Evolutionary conservation across 2,329 filamentous ascomycete genomes (phyloP).

Genomic region (Penicillium sclerotiorum): DNA sequence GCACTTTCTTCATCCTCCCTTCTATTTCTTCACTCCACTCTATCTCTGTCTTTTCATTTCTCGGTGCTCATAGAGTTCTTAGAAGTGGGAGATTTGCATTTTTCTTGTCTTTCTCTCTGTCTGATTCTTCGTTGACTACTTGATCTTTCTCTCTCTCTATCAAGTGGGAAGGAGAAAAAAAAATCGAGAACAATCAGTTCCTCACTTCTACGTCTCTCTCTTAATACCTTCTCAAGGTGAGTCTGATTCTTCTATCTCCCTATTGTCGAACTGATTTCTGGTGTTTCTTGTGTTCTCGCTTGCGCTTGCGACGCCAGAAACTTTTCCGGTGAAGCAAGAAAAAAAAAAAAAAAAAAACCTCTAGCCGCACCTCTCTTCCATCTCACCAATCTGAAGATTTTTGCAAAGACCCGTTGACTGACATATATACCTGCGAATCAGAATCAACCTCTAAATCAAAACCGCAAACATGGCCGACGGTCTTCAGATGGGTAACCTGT

Average conservation of each 20-base stretch:
- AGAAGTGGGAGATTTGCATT: constrained; percentile 34
- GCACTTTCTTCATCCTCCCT: constrained; percentile 12
- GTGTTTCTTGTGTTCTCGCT: constrained; percentile 9
- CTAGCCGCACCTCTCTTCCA: constrained; percentile 12
- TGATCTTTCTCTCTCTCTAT: constrained; percentile 28
- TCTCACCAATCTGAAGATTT: not conserved
- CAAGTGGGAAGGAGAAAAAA: constrained; percentile 23
- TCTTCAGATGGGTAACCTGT: constrained; percentile 44
- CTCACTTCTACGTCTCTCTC: constrained; percentile 10
- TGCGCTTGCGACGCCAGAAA: constrained; percentile 10
- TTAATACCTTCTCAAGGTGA: constrained; percentile 2
- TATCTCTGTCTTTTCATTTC: constrained; percentile 31
- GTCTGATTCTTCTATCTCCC: not conserved
- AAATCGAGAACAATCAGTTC: constrained; percentile 11
- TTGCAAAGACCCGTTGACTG: constrained; percentile 9
- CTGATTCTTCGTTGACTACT: constrained; percentile 24
- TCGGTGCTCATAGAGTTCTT: constrained; percentile 34
- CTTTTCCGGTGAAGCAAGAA: constrained; percentile 15
- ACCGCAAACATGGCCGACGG: constrained; percentile 44
- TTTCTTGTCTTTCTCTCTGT: constrained; percentile 20
- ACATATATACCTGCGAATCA: constrained; percentile 12
- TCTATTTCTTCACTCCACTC: constrained; percentile 29
- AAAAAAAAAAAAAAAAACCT: constrained; percentile 15
- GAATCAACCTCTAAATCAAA: no score
- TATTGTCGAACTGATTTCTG: not conserved